A percentile compares a stretch with the other conserved stretches of the same genome.
Conservation (phyloP, 2,329 filamentous ascomycete species). For the Botryosphaeria agaves region DNA sequence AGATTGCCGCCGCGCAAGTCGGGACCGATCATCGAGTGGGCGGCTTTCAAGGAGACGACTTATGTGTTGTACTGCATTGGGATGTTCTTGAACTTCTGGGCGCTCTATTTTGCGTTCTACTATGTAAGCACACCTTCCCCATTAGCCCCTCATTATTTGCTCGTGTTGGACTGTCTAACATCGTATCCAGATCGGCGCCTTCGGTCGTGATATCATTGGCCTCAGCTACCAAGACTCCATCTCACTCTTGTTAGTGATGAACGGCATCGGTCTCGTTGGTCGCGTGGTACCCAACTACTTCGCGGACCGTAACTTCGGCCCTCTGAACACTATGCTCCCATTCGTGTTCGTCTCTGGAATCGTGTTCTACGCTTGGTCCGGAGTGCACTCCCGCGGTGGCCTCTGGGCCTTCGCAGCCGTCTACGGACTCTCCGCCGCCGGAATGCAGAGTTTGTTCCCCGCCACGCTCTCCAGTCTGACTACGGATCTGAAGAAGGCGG, state of each 20-base stretch:
- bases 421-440: conserved; percentile 27
- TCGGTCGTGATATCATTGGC: conserved; percentile 17
- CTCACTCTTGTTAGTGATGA: conserved; percentile 38
- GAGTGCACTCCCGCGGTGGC: conserved; percentile 21
- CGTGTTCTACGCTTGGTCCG: conserved; percentile 39
- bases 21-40: conserved; percentile 23
- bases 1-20: conserved; percentile 24
- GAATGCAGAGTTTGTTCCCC: conserved; percentile 28
- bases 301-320: conserved; percentile 35
- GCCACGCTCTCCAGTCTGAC: conserved; percentile 25
- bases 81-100: conserved; percentile 14
- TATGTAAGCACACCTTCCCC: conserved; percentile 12
- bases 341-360: conserved; percentile 27
- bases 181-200: conserved; percentile 17
- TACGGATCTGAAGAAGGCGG: conserved; percentile 27
- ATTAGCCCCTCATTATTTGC: not conserved
- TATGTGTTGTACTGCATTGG: conserved; percentile 19
- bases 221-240: conserved; percentile 34
- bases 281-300: conserved; percentile 35
- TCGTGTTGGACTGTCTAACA: conserved; percentile 19
- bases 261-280: conserved; percentile 37
- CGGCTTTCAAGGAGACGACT: conserved; percentile 21
- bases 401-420: conserved; percentile 27
- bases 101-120: conserved; percentile 27
- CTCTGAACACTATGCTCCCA: conserved; percentile 39